Evolutionary conservation across 441 rosid genomes (phyloP).

Genomic region (Codiaeum variegatum): DNA sequence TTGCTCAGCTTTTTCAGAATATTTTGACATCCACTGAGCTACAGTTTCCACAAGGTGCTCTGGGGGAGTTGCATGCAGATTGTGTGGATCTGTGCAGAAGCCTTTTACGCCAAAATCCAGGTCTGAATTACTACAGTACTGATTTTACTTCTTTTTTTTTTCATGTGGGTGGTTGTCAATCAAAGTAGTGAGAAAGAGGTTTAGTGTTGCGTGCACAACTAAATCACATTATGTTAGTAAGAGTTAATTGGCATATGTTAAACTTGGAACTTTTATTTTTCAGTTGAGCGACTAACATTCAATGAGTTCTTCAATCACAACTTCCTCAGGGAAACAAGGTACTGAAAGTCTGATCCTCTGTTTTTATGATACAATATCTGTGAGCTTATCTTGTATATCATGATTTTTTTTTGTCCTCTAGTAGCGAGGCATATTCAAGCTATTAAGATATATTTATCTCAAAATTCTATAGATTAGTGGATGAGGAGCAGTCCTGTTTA

Average conservation of each 20-base stretch:
- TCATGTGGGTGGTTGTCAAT: background rate
- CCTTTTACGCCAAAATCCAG: slow-evolving; percentile 68
- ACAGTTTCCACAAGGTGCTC: slow-evolving; percentile 58
- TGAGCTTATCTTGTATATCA: slow-evolving; percentile 3
- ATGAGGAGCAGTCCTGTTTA: slow-evolving; percentile 24
- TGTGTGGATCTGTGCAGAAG: slow-evolving; percentile 73
- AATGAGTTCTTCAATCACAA: slow-evolving; percentile 72
- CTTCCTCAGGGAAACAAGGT: slow-evolving; percentile 63
- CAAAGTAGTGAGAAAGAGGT: background rate
- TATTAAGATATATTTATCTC: slow-evolving; percentile 22
- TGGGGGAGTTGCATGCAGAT: slow-evolving; percentile 59
- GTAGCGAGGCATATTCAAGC: slow-evolving; percentile 16
- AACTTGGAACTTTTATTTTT: slow-evolving; percentile 23
- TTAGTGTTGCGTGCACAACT: background rate
- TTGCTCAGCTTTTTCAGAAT: slow-evolving; percentile 68
- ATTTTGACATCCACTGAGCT: slow-evolving; percentile 66
- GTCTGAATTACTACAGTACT: slow-evolving; percentile 30
- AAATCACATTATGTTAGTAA: slow-evolving; percentile 5
- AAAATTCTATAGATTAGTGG: slow-evolving; percentile 41
- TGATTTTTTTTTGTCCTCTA: slow-evolving; percentile 15
- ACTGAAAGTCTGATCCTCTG: slow-evolving; percentile 11
- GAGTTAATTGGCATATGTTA: slow-evolving; percentile 5
- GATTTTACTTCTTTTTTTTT: slow-evolving; percentile 13
- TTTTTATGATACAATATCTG: slow-evolving; percentile 1
- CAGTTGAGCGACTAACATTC: slow-evolving; percentile 71